These are phyloP conservation scores for Wickerhamiella lipophila DNA, from an alignment of 805 yeast species.

Conservation along the genomic window DNA sequence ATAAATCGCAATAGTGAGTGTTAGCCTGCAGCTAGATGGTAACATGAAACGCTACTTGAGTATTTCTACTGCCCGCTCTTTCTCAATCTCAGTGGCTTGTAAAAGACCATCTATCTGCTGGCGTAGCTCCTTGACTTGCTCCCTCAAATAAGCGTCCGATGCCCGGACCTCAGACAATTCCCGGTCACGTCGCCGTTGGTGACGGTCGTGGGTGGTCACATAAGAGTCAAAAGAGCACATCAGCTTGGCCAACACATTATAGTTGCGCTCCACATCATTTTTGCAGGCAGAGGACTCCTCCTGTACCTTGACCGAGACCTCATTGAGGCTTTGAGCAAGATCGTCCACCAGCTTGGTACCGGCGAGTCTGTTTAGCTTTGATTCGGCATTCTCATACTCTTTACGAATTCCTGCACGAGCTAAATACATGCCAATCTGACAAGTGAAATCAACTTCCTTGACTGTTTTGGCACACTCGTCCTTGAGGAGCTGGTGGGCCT, in stretches of 20 bases:
- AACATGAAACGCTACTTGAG: background rate
- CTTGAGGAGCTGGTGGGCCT: background rate
- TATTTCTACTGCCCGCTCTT: background rate
- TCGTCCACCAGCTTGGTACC: background rate
- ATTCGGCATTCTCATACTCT: background rate
- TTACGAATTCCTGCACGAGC: background rate
- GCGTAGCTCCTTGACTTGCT: background rate
- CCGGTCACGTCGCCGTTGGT: background rate
- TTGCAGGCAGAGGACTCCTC: background rate
- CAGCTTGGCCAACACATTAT: background rate
- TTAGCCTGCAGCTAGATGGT: too few species aligned
- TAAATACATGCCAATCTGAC: background rate
- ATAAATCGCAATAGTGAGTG: too few species aligned
- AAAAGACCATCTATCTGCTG: background rate
- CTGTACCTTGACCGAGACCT: background rate
- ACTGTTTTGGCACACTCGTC: background rate
- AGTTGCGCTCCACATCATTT: background rate
- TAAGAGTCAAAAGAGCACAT: background rate
- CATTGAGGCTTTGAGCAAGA: background rate
- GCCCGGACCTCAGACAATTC: background rate
- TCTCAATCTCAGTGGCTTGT: background rate
- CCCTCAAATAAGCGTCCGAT: background rate
- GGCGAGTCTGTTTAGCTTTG: background rate
- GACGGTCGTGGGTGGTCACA: background rate
- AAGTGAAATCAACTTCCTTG: background rate